Evolutionary conservation across 2,329 filamentous ascomycete genomes (phyloP), one percentile per base, ranked within the genome.

Genomic region (Hymenotorrendiella dingleyae): DNA sequence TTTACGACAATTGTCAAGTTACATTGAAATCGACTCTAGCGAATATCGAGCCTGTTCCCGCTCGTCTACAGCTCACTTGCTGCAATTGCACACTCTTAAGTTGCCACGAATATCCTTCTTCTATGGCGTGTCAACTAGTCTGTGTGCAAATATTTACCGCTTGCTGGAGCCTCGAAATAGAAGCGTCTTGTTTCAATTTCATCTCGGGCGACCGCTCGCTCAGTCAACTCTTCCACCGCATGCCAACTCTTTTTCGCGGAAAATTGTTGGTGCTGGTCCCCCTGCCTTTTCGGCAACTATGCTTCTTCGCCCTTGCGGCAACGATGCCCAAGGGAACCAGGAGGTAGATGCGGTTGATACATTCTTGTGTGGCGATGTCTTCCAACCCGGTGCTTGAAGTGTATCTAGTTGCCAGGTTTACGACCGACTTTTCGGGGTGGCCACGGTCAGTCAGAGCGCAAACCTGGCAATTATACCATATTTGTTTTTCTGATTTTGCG

Each of bases 81-180:
- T 36, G 5, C 12, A 38, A 36, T 39, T 48, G 88, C 88, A 91
- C 85, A 84, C 86, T 85, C 84, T 94, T 95, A 85, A 95, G 89
- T 93, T 94, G 86, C 78, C 87, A 89, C 77, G 76, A 80, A 69
- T 22, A 68, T 54, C 64, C 72, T 77, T 77, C 70, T 69, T 75
- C 84, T 77, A 77, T 91, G 82, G 80, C 78, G 79, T 89, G 86
- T 81, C 84, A 82, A 93, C 90, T 82, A 93, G 89, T 95, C 89
- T 86, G 80, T 82, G 84, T 94, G 89, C 89, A 86, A 73, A 95
- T 74, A 95, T 56, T 47, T 43, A 62, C 36, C 45, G 51, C 54
- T 58, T 48, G 54, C 58, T 60, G 59, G 59, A 61, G 60, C 58
- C 59, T 54, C 50, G 59, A 58, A 54, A 55, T 44, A 38, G 49